Evolutionary conservation across 352 stramenopile species (phyloP).

Genomic region (Achlya hypogyna): DNA sequence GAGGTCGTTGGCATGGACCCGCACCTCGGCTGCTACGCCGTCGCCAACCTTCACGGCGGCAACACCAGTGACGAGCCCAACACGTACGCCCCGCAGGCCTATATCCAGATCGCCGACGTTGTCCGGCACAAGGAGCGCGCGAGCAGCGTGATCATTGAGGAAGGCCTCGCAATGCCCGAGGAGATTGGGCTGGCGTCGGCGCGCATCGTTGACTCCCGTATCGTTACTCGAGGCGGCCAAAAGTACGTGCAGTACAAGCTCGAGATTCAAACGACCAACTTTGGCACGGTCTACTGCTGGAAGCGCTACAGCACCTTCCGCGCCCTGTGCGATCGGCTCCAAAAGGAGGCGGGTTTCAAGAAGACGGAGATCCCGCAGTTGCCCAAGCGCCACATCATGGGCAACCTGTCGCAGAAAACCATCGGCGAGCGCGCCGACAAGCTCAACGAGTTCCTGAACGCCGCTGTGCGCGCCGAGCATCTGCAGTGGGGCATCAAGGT

Average conservation of each 20-base stretch:
- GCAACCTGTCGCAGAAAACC: constrained; percentile 76
- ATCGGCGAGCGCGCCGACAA: constrained; percentile 80
- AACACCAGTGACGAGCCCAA: constrained; percentile 64
- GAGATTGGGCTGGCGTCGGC: constrained; percentile 74
- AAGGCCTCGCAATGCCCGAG: constrained; percentile 45
- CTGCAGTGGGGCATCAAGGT: constrained; percentile 83
- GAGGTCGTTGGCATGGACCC: constrained; percentile 77
- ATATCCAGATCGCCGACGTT: constrained; percentile 75
- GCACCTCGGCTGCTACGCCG: constrained; percentile 82
- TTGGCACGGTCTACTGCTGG: constrained; percentile 82
- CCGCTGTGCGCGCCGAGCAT: constrained; percentile 67
- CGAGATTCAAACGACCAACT: constrained; percentile 81
- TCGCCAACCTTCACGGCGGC: constrained; percentile 70
- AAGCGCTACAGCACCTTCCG: constrained; percentile 85
- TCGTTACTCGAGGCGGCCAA: constrained; percentile 74
- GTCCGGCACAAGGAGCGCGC: constrained; percentile 62
- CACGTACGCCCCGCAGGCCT: constrained; percentile 32
- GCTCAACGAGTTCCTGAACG: constrained; percentile 73
- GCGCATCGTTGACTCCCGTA: constrained; percentile 74
- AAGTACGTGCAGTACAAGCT: constrained; percentile 88
- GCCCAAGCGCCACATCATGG: constrained; percentile 69
- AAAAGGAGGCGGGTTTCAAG: constrained; percentile 78
- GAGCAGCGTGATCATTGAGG: constrained; percentile 57
- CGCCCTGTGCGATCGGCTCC: constrained; percentile 72
- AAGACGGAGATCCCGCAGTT: constrained; percentile 77